phyloP scores from a whole-genome alignment of 1,284 basidiomycete species.

The Marasmius fiardii region DNA sequence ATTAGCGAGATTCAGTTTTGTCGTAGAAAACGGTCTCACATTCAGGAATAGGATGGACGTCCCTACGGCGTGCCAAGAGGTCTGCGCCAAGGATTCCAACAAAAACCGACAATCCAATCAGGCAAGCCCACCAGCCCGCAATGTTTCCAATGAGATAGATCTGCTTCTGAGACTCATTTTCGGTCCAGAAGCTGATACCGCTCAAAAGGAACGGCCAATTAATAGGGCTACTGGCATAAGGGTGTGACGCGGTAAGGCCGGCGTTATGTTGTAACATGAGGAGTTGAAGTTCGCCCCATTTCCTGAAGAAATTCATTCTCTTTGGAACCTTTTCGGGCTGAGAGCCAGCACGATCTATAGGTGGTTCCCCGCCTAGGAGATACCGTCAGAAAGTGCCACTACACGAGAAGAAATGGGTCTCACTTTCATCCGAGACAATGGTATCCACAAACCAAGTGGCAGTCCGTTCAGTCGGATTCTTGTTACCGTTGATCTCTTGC shows the following conservation, averaged over 20 bases:
- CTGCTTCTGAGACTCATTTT: slow-evolving; percentile 81
- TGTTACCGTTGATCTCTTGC: slow-evolving; percentile 98
- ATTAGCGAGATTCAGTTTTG: slow-evolving; percentile 6
- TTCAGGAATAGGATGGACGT: slow-evolving; percentile 82
- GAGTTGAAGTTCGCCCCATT: slow-evolving; percentile 91
- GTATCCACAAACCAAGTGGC: slow-evolving; percentile 89
- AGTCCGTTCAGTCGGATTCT: slow-evolving; percentile 81
- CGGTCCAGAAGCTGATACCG: slow-evolving; percentile 99
- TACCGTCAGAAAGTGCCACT: slow-evolving; percentile 8
- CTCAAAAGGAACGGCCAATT: slow-evolving; percentile 97
- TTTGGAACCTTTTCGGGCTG: slow-evolving; percentile 63
- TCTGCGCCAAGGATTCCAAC: slow-evolving; percentile 90
- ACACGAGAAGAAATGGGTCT: slow-evolving; percentile 23
- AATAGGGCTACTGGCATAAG: slow-evolving; percentile 91
- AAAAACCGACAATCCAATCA: slow-evolving; percentile 83
- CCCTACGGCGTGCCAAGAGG: slow-evolving; percentile 82
- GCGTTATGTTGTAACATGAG: slow-evolving; percentile 99
- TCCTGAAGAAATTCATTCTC: slow-evolving; percentile 88
- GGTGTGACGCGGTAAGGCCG: slow-evolving; percentile 91
- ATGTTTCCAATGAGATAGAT: slow-evolving; percentile 97
- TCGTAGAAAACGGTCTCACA: slow-evolving; percentile 46
- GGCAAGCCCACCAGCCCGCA: slow-evolving; percentile 92
- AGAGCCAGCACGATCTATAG: slow-evolving; percentile 49
- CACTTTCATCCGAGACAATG: slow-evolving; percentile 72
- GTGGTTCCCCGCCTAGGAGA: slow-evolving; percentile 50